Conservation (phyloP, 73 alveolate species). For the Paraurostyla sp. region DNA sequence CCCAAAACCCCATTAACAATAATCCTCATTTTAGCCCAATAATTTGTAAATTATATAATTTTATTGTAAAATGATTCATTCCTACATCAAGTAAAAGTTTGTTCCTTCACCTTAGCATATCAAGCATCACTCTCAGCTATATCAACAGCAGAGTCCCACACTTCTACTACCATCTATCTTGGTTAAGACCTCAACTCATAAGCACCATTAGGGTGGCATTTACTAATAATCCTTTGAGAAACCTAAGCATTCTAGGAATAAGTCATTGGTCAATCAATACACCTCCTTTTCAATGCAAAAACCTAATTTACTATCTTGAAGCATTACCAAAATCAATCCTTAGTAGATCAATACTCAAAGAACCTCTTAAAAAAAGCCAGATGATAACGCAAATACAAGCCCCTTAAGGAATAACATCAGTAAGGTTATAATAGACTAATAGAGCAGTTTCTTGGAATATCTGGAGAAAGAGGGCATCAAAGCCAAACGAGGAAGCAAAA, state of each 20-base stretch:
- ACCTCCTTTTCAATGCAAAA: too few relatives aligned
- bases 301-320: too few relatives aligned
- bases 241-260: too few relatives aligned
- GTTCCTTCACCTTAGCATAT: not conserved
- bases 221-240: too few relatives aligned
- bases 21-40: too few relatives aligned
- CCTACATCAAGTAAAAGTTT: not conserved
- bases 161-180: not conserved
- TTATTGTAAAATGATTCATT: conserved; percentile 12
- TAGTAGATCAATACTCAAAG: too few relatives aligned
- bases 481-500: not conserved
- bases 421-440: not conserved
- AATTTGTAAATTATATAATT: too few relatives aligned
- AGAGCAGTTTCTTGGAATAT: conserved; percentile 6
- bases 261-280: too few relatives aligned
- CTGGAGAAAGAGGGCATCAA: not conserved
- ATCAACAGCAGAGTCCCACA: not conserved
- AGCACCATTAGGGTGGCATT: too few relatives aligned
- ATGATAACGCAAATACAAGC: not conserved
- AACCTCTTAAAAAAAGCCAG: not conserved
- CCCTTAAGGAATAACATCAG: not conserved
- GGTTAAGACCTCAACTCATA: too few relatives aligned
- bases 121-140: not conserved
- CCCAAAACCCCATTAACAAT: too few relatives aligned
- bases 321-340: too few relatives aligned